These are phyloP conservation scores for Anastatica hierochuntica DNA, from an alignment of 345 rosid genomes.

Conservation along the genomic window DNA sequence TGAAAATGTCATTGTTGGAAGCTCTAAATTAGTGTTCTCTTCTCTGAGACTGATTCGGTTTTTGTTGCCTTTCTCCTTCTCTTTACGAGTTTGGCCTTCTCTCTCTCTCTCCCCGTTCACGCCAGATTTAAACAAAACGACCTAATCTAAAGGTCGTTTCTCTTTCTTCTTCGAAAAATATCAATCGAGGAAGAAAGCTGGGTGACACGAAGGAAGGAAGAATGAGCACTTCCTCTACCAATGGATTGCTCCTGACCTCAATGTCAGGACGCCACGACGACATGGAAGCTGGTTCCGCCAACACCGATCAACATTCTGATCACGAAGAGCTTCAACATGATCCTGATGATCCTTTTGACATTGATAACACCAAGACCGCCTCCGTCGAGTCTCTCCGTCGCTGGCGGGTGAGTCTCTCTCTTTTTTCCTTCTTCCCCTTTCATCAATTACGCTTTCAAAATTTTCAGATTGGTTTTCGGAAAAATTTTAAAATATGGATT, in stretches of 20 bases:
- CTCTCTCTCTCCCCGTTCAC: constrained; percentile 24
- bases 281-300: constrained; percentile 28
- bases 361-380: constrained; percentile 62
- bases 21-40: not conserved
- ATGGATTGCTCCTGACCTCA: constrained; percentile 25
- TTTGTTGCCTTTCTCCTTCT: constrained; percentile 13
- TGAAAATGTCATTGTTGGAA: constrained; percentile 5
- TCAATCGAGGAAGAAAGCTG: not conserved
- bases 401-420: constrained; percentile 99
- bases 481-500: too few relatives aligned
- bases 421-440: not conserved
- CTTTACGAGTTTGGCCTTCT: not conserved
- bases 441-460: too few relatives aligned
- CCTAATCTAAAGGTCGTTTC: constrained; percentile 3
- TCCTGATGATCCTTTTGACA: constrained; percentile 55
- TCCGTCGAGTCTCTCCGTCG: constrained; percentile 53
- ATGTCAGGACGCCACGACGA: constrained; percentile 33
- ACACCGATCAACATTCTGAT: constrained; percentile 17
- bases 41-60: constrained; percentile 11
- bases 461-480: too few relatives aligned
- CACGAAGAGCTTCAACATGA: constrained; percentile 26
- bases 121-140: not conserved
- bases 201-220: too few relatives aligned
- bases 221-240: constrained; percentile 35
- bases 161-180: not conserved